Base-by-base conservation (phyloP, 441 rosid species). In the Eruca vesicaria region DNA sequence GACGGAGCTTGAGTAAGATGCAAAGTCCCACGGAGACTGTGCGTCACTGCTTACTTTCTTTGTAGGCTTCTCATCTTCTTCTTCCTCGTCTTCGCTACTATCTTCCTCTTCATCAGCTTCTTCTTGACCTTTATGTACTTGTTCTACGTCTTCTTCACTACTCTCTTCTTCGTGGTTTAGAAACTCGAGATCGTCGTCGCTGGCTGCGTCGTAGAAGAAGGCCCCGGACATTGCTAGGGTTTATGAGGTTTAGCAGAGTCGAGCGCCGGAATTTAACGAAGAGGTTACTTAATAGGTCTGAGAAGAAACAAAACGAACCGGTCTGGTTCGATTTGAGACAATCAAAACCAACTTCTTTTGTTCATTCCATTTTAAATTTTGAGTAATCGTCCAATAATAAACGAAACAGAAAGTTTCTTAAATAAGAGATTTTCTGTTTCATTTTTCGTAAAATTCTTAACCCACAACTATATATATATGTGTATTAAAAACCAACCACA, bases 11-110 rank as follows among this genome's bases (percentile, higher is more conserved):
- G 94, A 87, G 73, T 85, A 90, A n/a, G 94, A 78, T 62, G 90
- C 84, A 63, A 93, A 93, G 76, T 93, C 97, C 97, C 97, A 93
- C 6, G 98, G 98, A 14, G 99, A 93, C 53, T 91, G 98, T 4
- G 79, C 72, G 52, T 69, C 64, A 33, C 69, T 76, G n/a, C 70
- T 41, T 60, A 52, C 28, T 60, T 81, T 78, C 45, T 7, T 14
- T 31, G 79, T 45, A 9, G 74, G 70, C 45, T 74, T 84, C 6
- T 75, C 80, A 63, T 67, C 77, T 1, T 72, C 82, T 6, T 72
- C 82, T 7, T 72, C 68, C 0, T 68, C 61, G 6, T 75, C 82
- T 19, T 73, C 84, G 5, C 21, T 58, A 15, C 43, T 71, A 45
- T 83, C 92, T 52, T 86, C 90, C 63, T 92, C 79, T 48, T 62